Conservation (phyloP, 805 yeast species). For the Saccharomycopsis sp. region DNA sequence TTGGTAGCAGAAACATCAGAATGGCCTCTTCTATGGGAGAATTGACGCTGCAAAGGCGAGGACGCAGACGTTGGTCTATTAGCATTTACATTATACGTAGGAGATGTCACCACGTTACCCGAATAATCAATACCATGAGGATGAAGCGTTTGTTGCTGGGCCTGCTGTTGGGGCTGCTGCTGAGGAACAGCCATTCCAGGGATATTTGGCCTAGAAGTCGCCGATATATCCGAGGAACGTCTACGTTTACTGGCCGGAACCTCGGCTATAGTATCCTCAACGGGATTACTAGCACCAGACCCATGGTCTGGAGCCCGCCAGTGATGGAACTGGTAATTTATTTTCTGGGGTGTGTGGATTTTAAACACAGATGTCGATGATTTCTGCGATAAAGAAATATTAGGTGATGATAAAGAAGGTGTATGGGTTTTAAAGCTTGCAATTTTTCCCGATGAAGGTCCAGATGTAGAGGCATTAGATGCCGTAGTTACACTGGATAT, state of each 20-base stretch:
- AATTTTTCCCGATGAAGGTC: not conserved
- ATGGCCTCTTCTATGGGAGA: constrained; percentile 1
- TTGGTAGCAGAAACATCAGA: not conserved
- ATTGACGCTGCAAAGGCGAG: not conserved
- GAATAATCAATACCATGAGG: not conserved
- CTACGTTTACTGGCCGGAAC: not conserved
- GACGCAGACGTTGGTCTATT: not conserved
- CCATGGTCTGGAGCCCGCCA: constrained; percentile 25
- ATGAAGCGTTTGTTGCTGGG: constrained; percentile 9
- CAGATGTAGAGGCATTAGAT: not conserved
- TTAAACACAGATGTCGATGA: constrained; percentile 32
- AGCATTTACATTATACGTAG: not conserved
- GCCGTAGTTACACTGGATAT: not conserved
- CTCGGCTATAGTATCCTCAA: not conserved
- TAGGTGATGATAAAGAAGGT: constrained; percentile 2
- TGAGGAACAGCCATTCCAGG: constrained; percentile 3
- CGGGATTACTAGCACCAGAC: not conserved
- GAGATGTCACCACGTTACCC: not conserved
- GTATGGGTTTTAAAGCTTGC: not conserved
- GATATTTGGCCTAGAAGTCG: not conserved
- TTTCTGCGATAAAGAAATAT: constrained; percentile 19
- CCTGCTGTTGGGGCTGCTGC: constrained; percentile 14
- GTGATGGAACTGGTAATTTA: constrained; percentile 32
- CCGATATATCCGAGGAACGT: not conserved
- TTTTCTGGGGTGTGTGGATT: constrained; percentile 29